These are phyloP conservation scores for Tritrichomonas musculus DNA, from an alignment of 208 protist genomes.

Conservation along the genomic window DNA sequence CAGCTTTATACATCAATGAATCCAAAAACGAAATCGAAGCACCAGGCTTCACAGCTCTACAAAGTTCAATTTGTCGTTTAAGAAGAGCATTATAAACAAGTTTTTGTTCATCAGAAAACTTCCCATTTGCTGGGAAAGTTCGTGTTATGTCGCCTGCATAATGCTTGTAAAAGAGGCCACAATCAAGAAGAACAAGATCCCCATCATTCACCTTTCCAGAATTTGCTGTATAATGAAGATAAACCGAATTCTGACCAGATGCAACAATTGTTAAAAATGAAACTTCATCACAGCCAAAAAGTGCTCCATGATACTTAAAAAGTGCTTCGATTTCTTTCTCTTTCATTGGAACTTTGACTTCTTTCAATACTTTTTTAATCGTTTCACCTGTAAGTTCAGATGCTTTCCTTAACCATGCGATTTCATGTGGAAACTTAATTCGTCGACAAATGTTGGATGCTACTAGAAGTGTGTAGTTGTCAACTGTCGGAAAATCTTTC, in stretches of 20 bases:
- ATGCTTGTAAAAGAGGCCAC: conserved; percentile 48
- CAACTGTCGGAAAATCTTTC: too few species aligned
- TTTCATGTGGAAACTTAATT: conserved; percentile 10
- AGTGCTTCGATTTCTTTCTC: conserved; percentile 33
- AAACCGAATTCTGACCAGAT: conserved; percentile 44
- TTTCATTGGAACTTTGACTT: background rate
- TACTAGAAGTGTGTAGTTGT: too few species aligned
- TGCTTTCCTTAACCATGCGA: background rate
- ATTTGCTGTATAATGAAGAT: conserved; percentile 51
- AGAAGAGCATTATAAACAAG: conserved; percentile 52
- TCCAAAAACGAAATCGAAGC: conserved; percentile 30
- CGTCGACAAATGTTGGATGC: background rate
- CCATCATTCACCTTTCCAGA: conserved; percentile 39
- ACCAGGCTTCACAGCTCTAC: conserved; percentile 45
- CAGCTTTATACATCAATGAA: too few species aligned
- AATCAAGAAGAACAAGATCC: conserved; percentile 57
- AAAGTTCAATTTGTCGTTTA: conserved; percentile 38
- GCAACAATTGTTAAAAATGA: conserved; percentile 53
- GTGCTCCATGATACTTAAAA: background rate
- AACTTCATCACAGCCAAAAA: background rate
- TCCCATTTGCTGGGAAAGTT: conserved; percentile 52
- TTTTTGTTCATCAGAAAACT: conserved; percentile 48
- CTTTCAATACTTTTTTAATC: conserved; percentile 31
- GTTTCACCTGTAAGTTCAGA: background rate
- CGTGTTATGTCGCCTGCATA: conserved; percentile 60